Evolutionary conservation across 2,329 filamentous ascomycete genomes (phyloP), one percentile per base, ranked within the genome.

Genomic region (Chaetomium sp.): DNA sequence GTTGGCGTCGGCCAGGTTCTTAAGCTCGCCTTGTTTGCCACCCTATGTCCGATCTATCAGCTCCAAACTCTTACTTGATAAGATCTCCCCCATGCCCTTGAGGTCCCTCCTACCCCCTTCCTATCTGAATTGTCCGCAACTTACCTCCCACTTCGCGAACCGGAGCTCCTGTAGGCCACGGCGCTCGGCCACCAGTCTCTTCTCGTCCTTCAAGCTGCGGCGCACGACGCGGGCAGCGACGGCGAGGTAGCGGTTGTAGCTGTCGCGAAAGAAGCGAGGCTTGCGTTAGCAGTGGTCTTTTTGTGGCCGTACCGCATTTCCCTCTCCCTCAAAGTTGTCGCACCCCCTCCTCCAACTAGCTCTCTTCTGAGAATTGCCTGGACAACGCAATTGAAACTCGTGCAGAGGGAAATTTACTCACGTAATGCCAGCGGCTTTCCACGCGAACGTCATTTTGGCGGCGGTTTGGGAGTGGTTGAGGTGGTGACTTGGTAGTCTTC

Each of bases 171-270:
- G 87, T 75, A 91, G 84, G 71, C 91, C 91, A 72, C 94, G 86
- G 72, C 89, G 87, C 84, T 97, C 94, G 63, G 91, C 91, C 65
- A 74, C 73, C 65, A 96, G 75, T 78, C 94, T 85, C 80, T 91
- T 87, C 57, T 94, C 89, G 71, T 99, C 94, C 83, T 97, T 96
- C 74, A 99, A 82, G 74, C 91, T 95, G 74, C 90, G 88, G 79
- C 95, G 94, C 74, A 99, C 89, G 71, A 89, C 88, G 76, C 91
- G 91, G 76, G 91, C 85, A 70, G 94, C 91, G 78, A 99, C 84
- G 71, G 91, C 86, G 73, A 99, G 86, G 86, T 96, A 97, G 80
- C 91, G 94, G 87, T 99, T 99, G 89, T 99, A 99, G 79, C 94
- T 99, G 74, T 57, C 5, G 14, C 34, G 35, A 54, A 27, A 41